A percentile compares a stretch with the other conserved stretches of the same genome.
Conservation (phyloP, 805 yeast genomes). For the Starmerella apis region DNA sequence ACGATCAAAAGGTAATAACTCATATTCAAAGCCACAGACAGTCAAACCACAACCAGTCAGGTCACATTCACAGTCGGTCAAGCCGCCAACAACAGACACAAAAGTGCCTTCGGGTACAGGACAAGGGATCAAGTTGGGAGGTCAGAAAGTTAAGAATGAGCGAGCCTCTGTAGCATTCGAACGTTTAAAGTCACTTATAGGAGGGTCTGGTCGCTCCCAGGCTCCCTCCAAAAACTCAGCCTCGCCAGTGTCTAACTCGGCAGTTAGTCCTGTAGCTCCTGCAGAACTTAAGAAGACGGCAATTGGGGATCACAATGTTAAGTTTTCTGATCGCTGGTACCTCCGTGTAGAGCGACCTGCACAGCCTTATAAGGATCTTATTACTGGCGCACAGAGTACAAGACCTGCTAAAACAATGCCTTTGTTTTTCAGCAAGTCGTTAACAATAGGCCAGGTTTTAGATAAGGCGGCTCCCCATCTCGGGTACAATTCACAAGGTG, state of each 20-base stretch:
- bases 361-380: constrained; percentile 19
- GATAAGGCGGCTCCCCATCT: constrained; percentile 26
- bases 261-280: constrained; percentile 5
- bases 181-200: constrained; percentile 14
- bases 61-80: neutral
- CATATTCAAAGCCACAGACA: too few relatives aligned
- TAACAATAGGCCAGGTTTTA: constrained; percentile 25
- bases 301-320: constrained; percentile 33
- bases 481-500: constrained; percentile 13
- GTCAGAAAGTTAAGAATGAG: constrained; percentile 12
- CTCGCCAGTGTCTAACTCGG: neutral
- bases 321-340: constrained; percentile 31
- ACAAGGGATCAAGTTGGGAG: constrained; percentile 1
- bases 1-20: neutral
- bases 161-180: constrained; percentile 19
- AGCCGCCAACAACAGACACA: neutral
- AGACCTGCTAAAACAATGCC: constrained; percentile 25
- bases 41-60: too few relatives aligned
- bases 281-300: constrained; percentile 25
- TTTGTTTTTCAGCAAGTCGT: constrained; percentile 23
- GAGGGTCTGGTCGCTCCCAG: constrained; percentile 6
- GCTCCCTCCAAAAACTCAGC: neutral
- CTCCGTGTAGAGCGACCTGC: constrained; percentile 27
- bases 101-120: neutral
- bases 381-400: constrained; percentile 16